Percentiles rank a stretch among this genome's conserved stretches.
Evolutionary conservation across 208 protist species (phyloP).

Genomic region (Trypanosoma caninum): DNA sequence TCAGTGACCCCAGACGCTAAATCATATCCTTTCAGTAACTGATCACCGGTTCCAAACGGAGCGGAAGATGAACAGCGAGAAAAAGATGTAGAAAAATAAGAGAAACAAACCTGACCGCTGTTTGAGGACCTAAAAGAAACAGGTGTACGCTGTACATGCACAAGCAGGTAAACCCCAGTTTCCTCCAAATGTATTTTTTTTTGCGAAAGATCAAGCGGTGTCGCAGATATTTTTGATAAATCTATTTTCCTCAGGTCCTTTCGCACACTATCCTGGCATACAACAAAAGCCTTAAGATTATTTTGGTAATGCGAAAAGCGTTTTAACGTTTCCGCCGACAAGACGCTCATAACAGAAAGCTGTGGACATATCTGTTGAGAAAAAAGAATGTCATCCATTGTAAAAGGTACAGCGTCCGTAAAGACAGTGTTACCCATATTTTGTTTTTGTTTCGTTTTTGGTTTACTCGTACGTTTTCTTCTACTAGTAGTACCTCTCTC

Average conservation of each 20-base stretch:
- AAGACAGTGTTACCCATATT: constrained; percentile 64
- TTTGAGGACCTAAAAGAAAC: no score
- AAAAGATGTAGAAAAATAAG: neutral
- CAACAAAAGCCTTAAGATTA: constrained; percentile 49
- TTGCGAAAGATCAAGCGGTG: constrained; percentile 42
- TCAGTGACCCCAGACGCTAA: constrained; percentile 3
- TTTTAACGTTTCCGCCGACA: constrained; percentile 10
- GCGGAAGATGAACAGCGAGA: neutral
- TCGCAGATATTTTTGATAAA: constrained; percentile 23
- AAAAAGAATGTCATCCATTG: constrained; percentile 32
- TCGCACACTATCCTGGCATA: constrained; percentile 9
- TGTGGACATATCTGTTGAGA: neutral
- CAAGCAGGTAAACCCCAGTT: constrained; percentile 51
- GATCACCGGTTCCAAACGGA: neutral
- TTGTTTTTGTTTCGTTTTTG: no score
- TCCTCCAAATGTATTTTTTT: constrained; percentile 28
- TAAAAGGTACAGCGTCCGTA: constrained; percentile 44
- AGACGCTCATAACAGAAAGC: neutral
- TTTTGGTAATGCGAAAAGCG: constrained; percentile 35
- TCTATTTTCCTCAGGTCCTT: constrained; percentile 3
- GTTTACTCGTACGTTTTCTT: constrained; percentile 4
- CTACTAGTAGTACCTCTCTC: no score
- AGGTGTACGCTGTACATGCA: constrained; percentile 50
- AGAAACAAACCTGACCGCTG: no score
- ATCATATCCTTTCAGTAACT: constrained; percentile 3